Percentiles rank a stretch among this genome's conserved stretches.
These are phyloP conservation scores for Mucor saturninus DNA, from an alignment of 371 early-diverging fungal species.

Conservation along the genomic window DNA sequence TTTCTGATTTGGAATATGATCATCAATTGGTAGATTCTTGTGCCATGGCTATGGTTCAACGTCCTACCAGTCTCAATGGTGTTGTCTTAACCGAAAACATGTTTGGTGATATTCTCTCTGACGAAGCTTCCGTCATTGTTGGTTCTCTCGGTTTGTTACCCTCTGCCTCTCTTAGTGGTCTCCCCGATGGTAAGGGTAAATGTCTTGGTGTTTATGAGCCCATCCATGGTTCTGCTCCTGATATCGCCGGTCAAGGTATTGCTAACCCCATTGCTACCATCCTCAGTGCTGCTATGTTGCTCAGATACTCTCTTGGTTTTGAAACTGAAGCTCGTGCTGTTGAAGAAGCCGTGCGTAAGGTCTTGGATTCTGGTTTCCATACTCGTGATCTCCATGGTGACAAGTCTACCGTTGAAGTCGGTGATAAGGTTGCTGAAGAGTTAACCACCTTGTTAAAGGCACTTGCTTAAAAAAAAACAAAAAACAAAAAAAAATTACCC, in stretches of 20 bases:
- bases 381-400: slow-evolving; percentile 91
- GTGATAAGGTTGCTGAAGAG: slow-evolving; percentile 85
- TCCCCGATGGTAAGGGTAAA: slow-evolving; percentile 74
- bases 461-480: slow-evolving; percentile 4
- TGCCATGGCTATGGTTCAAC: slow-evolving; percentile 95
- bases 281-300: slow-evolving; percentile 91
- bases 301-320: slow-evolving; percentile 91
- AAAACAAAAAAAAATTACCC: neutral
- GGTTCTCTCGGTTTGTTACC: slow-evolving; percentile 95
- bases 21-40: slow-evolving; percentile 96
- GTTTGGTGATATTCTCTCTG: slow-evolving; percentile 97
- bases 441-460: slow-evolving; percentile 64
- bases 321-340: slow-evolving; percentile 87
- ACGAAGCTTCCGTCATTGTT: slow-evolving; percentile 95
- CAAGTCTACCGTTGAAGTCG: slow-evolving; percentile 83
- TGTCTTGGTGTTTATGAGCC: slow-evolving; percentile 95
- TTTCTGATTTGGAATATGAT: slow-evolving; percentile 79
- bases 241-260: slow-evolving; percentile 94
- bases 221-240: slow-evolving; percentile 98
- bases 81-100: slow-evolving; percentile 96
- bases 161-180: slow-evolving; percentile 86
- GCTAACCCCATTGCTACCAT: slow-evolving; percentile 98
- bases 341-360: slow-evolving; percentile 90
- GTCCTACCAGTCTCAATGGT: slow-evolving; percentile 90
- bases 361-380: slow-evolving; percentile 86